phyloP scores from a whole-genome alignment of 495 filamentous ascomycete species.

The Thermochaetoides thermophila region DNA sequence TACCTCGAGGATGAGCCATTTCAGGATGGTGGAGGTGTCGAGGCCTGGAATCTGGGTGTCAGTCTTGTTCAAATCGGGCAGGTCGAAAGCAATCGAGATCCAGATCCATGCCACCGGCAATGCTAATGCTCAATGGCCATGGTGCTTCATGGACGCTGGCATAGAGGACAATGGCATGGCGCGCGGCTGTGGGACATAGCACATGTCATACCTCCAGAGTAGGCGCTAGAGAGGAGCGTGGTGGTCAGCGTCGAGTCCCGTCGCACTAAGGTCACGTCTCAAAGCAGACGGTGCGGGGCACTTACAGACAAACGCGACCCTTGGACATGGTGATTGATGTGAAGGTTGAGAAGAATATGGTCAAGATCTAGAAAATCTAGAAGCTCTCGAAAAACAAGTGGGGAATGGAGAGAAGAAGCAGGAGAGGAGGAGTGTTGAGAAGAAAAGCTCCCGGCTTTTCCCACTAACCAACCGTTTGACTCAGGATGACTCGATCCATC shows the following conservation, averaged over 20 bases:
- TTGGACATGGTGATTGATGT: conserved; percentile 20
- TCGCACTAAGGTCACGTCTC: background rate
- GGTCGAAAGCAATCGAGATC: no score
- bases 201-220: conserved; percentile 25
- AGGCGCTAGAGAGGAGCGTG: conserved; percentile 21
- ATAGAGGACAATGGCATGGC: background rate
- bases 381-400: no score
- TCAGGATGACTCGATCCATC: no score
- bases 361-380: no score
- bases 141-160: no score
- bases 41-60: conserved; percentile 29
- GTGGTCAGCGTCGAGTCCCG: conserved; percentile 5
- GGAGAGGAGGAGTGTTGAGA: background rate
- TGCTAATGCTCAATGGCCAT: no score
- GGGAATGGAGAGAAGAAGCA: background rate
- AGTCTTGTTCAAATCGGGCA: conserved; percentile 4
- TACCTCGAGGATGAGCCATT: conserved; percentile 50
- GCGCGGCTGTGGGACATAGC: background rate
- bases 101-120: no score
- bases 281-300: no score
- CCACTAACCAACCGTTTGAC: no score
- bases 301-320: conserved; percentile 33
- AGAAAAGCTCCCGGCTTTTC: background rate
- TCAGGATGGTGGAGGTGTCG: conserved; percentile 43
- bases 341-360: no score